A percentile compares a stretch with the other conserved stretches of the same genome.
These are phyloP conservation scores for Verruconis gallopava DNA, from an alignment of 2,329 filamentous ascomycete species.

Conservation along the genomic window DNA sequence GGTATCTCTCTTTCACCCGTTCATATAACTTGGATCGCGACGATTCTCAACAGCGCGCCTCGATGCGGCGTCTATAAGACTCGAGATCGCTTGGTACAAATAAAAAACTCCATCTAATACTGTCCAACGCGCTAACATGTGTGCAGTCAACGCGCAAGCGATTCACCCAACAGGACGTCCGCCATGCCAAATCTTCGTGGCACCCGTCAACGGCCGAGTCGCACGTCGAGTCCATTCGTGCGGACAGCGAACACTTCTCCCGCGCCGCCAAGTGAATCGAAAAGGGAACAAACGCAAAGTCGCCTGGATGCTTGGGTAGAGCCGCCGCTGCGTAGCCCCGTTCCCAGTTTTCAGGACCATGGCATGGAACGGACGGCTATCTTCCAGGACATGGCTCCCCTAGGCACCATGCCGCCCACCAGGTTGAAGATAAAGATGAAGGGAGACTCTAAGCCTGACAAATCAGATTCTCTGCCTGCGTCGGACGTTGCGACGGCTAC, in stretches of 20 bases:
- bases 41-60: not conserved
- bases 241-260: conserved; percentile 18
- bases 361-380: conserved; percentile 64
- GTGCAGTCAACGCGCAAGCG: conserved; percentile 2
- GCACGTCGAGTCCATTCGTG: conserved; percentile 25
- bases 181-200: conserved; percentile 24
- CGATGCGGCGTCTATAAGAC: not conserved
- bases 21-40: not conserved
- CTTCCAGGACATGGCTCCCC: conserved; percentile 68
- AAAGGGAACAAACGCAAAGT: conserved; percentile 24
- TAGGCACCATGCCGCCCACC: conserved; percentile 55
- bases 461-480: conserved; percentile 4
- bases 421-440: conserved; percentile 43
- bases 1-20: not conserved
- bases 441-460: conserved; percentile 22
- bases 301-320: conserved; percentile 41
- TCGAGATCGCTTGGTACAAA: conserved; percentile 10
- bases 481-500: conserved; percentile 6
- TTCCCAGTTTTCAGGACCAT: conserved; percentile 64
- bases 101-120: not conserved
- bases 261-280: conserved; percentile 13
- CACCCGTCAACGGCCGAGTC: conserved; percentile 19
- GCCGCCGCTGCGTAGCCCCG: conserved; percentile 39
- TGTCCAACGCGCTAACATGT: not conserved
- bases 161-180: conserved; percentile 4